Evolutionary conservation across 1,139 yeast species (phyloP), one percentile per base, ranked within the genome.

Genomic region (Hyphopichia wangnamkhiaoensis): DNA sequence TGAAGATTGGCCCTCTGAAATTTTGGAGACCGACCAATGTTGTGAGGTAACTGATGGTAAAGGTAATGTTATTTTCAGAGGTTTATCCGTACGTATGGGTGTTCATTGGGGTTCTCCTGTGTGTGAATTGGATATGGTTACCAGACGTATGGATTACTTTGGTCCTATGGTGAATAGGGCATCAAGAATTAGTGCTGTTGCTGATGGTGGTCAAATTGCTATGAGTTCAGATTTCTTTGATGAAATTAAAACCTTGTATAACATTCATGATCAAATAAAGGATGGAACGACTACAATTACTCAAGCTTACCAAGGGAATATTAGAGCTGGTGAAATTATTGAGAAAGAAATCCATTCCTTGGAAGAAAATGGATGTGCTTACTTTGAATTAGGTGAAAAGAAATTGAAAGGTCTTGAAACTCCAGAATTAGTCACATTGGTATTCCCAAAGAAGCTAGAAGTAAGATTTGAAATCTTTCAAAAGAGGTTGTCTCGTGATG

Each of bases 101-200:
- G 79, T 89, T 36, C 98, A 93, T 61, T 93, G 98, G 96, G 99
- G 99, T 42, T 74, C 86, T 1, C 98, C 99, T 0, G 97, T 93
- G 34, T 89, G 96, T 54, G 99, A 94, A 58, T 80, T 87, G 4
- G 98, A 93, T 68, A 85, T 93, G 41, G 90, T 91, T 40, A 93
- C 98, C 0, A 80, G 91, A 48, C 82, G 99, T 68, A 93, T 94
- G 98, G 99, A 93, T 63, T 93, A 93, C 61, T 86, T 93, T 54
- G 99, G 99, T 0, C 98, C 99, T 0, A 91, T 93, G 93, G 99
- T 93, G 20, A 93, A 93, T 58, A 76, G 96, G 41, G 89, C 99
- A 0, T 85, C 98, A 0, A 76, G 99, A 55, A 91, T 93, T 31
- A 84, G 93, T 58, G 89, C 96, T 2, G 85, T 88, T 37, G 99